These are phyloP conservation scores for Chalciporus pseudorubinellus DNA, from an alignment of 768 basidiomycete species.

Conservation along the genomic window DNA sequence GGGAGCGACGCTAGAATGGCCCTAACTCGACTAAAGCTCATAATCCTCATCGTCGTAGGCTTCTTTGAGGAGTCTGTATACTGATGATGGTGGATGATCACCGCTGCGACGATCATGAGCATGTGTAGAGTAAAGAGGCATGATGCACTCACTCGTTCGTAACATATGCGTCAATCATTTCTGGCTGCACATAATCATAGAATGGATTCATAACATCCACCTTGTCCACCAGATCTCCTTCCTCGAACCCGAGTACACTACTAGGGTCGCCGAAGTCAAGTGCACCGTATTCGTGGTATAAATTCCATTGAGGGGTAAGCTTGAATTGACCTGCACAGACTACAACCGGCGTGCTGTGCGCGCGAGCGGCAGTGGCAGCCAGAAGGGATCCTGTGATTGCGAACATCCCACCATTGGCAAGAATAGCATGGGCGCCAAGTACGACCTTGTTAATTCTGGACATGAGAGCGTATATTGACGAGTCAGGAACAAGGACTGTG, in stretches of 20 bases:
- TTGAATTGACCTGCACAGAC: slow-evolving; percentile 97
- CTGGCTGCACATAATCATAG: slow-evolving; percentile 93
- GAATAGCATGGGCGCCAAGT: slow-evolving; percentile 90
- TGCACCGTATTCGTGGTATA: slow-evolving; percentile 83
- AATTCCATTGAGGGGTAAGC: slow-evolving; percentile 86
- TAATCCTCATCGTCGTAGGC: slow-evolving; percentile 95
- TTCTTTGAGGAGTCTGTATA: slow-evolving; percentile 90
- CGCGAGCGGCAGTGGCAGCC: slow-evolving; percentile 82
- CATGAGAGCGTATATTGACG: slow-evolving; percentile 93
- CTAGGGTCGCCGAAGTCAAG: slow-evolving; percentile 75
- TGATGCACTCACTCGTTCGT: slow-evolving; percentile 85
- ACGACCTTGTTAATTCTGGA: slow-evolving; percentile 97
- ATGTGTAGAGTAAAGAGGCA: not conserved
- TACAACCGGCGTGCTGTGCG: slow-evolving; percentile 88
- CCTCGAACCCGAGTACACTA: slow-evolving; percentile 69
- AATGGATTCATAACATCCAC: slow-evolving; percentile 95
- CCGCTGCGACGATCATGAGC: slow-evolving; percentile 52
- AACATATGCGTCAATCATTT: slow-evolving; percentile 89
- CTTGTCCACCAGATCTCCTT: slow-evolving; percentile 76
- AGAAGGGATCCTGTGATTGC: slow-evolving; percentile 82
- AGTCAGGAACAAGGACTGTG: slow-evolving; percentile 96
- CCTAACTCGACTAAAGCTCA: slow-evolving; percentile 44
- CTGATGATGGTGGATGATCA: slow-evolving; percentile 93
- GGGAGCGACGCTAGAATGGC: not conserved
- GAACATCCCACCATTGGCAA: slow-evolving; percentile 96